Percentiles rank a stretch among this genome's conserved stretches.
Evolutionary conservation across 805 yeast species (phyloP).

Genomic region (Metschnikowia henanensis): DNA sequence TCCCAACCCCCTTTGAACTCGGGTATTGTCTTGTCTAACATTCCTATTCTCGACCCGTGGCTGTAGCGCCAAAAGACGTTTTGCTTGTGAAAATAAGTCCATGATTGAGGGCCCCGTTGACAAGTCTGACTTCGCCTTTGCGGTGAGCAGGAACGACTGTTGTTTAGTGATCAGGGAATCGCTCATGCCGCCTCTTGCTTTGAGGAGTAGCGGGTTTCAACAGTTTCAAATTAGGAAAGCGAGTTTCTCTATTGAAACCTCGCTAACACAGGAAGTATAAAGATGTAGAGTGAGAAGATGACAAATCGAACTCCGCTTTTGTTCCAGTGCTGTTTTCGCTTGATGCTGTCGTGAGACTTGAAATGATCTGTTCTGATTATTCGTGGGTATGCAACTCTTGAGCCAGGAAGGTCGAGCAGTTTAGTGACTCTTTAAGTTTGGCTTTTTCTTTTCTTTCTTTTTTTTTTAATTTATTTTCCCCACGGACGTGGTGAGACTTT

Average conservation of each 20-base stretch:
- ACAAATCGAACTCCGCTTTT: too few relatives aligned
- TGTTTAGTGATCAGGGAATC: neutral
- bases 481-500: neutral
- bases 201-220: too few relatives aligned
- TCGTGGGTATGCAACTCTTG: too few relatives aligned
- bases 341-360: too few relatives aligned
- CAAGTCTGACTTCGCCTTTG: constrained; percentile 12
- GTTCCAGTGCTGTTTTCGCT: too few relatives aligned
- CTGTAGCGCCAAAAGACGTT: constrained; percentile 37
- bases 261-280: too few relatives aligned
- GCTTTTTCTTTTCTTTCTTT: neutral
- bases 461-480: neutral
- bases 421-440: neutral
- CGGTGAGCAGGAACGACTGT: constrained; percentile 2
- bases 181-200: neutral
- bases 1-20: constrained; percentile 22
- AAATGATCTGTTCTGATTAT: too few relatives aligned
- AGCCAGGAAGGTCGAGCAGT: neutral
- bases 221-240: too few relatives aligned
- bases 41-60: constrained; percentile 41
- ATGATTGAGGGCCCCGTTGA: constrained; percentile 35
- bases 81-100: constrained; percentile 44
- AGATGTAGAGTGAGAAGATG: too few relatives aligned
- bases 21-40: constrained; percentile 32
- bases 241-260: too few relatives aligned